Base-by-base conservation (phyloP, 2,329 filamentous ascomycete species). In the Endoconidiophora laricicola region DNA sequence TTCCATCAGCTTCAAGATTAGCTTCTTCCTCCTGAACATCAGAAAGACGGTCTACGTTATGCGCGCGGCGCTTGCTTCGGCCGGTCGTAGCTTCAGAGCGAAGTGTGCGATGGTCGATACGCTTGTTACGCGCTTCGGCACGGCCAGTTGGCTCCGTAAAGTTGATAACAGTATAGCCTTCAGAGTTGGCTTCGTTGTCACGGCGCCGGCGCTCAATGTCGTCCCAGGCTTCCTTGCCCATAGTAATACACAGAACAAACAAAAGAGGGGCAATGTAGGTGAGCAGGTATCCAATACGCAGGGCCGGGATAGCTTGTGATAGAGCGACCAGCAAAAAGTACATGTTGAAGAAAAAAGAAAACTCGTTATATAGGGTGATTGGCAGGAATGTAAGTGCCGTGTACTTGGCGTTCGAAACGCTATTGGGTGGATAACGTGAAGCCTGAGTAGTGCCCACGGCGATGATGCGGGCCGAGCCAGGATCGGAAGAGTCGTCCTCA, bases 321-420 rank as follows among this genome's bases (percentile, higher is more conserved):
- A 96, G 66, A 5, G 91, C 93, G 46, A 98, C 91, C 23, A 96
- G 78, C 50, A 98, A 71, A 63, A 98, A 98, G 63, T 98, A 98
- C 71, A 96, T 86, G 73, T 98, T 98, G 73, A 98, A 94, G 68
- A 98, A 98, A 70, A 96, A 98, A 53, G 90, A 95, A 63, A 98
- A 98, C 62, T 98, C 91, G 67, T 96, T 96, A 66, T 95, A 98
- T 20, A 98, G 71, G 0, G 91, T 98, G 48, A 90, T 73, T 2
- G 93, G 93, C 12, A 98, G 73, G 65, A 98, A 98, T 48, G 84
- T 94, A 69, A 88, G 82, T 1, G 88, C 79, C 26, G 90, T 96
- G 64, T 98, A 98, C 71, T 96, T 98, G 50, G 91, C 90, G 62
- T 98, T 96, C 36, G 90, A 96, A 45, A 98, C 77, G 51, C 86